A percentile compares a stretch with the other conserved stretches of the same genome.
These are phyloP conservation scores for Datisca glomerata DNA, from an alignment of 306 rosid genomes.

Conservation along the genomic window DNA sequence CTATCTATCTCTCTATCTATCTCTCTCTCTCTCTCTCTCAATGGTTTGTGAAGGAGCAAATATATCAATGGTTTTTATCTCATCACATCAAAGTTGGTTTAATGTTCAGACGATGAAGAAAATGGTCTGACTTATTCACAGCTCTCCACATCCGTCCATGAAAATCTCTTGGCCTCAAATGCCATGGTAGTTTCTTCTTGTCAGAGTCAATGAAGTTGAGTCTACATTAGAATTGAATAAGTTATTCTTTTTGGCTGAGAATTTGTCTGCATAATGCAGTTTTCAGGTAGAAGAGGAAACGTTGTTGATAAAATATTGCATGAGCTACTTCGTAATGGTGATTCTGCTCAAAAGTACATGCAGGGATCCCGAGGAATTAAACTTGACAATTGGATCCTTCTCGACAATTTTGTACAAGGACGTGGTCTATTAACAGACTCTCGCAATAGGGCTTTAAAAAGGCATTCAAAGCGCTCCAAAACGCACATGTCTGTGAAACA, in stretches of 20 bases:
- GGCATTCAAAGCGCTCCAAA: conserved; percentile 69
- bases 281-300: conserved; percentile 31
- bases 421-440: conserved; percentile 25
- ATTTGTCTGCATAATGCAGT: conserved; percentile 26
- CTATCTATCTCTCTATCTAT: too few relatives aligned
- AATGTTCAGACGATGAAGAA: conserved; percentile 42
- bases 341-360: conserved; percentile 53
- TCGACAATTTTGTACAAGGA: conserved; percentile 54
- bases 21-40: too few relatives aligned
- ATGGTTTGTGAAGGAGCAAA: too few relatives aligned
- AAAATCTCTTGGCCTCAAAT: conserved; percentile 38
- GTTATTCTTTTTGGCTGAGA: conserved; percentile 4
- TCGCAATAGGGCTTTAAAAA: conserved; percentile 36
- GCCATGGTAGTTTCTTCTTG: conserved; percentile 25
- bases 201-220: not conserved
- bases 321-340: conserved; percentile 55
- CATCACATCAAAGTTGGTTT: too few relatives aligned
- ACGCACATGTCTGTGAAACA: conserved; percentile 66
- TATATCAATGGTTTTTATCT: too few relatives aligned
- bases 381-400: conserved; percentile 61
- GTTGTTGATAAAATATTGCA: conserved; percentile 40
- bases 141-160: conserved; percentile 35
- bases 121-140: conserved; percentile 37
- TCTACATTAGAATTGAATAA: not conserved
- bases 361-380: conserved; percentile 56